Base-by-base conservation (phyloP, 495 filamentous ascomycete genomes). In the Halenospora varia region DNA sequence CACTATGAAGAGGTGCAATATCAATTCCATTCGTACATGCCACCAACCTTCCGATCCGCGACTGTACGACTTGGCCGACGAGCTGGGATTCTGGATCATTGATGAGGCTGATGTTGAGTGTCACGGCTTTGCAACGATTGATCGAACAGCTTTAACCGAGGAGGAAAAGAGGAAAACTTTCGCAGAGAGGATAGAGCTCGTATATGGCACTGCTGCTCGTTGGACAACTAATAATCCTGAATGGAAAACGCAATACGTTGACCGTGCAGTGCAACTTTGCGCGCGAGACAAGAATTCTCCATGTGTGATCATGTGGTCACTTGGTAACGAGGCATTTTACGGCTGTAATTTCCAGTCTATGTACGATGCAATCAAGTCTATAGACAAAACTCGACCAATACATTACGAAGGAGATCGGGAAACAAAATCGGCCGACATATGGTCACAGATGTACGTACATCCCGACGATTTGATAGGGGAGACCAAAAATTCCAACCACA, bases 51-150 rank as follows among this genome's bases (percentile, higher is more conserved):
- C 85, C 49, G 78, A 88, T 56, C 68, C 75, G 1, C 68, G 68
- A 18, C 70, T 88, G n/a, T 85, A 87, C 57, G 81, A 85, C 22
- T 70, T 90, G 4, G 78, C 82, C 23, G 84, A 90, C 57, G 82
- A 88, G 62, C 70, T 89, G 39, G 87, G 87, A 0, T 70, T 90
- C n/a, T 90, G 82, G 75, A 75, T 90, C 11, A 76, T 89, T 52
- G 86, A 88, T 50, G 87, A 90, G 67, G 83, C 82, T 0, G 87
- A 89, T 64, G 76, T 89, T 0, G 87, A 89, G 68, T 89, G 85
- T 59, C 87, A 88, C 55, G 87, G 87, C 0, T 83, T 89, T 42
- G 78, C 77, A 47, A 69, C 73, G 26, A 74, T 81, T 26, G 77
- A 77, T 19, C 73, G 70, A 17, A 48, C 25, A 17, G 11, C 17